Evolutionary conservation across 2,329 filamentous ascomycete genomes (phyloP), one percentile per base, ranked within the genome.

Genomic region (Aureobasidium sp.): DNA sequence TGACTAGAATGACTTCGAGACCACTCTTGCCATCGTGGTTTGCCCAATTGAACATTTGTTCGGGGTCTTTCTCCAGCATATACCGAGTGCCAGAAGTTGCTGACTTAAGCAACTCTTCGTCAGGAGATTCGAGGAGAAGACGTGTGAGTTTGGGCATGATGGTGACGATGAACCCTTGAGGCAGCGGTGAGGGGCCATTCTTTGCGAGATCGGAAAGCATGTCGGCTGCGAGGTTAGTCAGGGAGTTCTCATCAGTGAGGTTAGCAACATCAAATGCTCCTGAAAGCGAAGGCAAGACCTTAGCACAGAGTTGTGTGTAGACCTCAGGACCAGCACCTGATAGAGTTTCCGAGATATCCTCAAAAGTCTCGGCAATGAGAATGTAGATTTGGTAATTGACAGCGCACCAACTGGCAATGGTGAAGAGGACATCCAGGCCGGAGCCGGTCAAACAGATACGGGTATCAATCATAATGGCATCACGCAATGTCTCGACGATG

Each of bases 331-430:
- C 85, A 64, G 78, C 76, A 15, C 86, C 84, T 2, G 88, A 78
- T 63, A 96, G 83, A 1, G 79, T 81, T 55, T 82, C 79, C 6
- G 92, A 88, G 62, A 97, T 86, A 47, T 94, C 90, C 73, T 97
- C 93, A 70, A 99, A 96, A 0, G 90, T 87, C 74, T 99, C 94
- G 39, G 85, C 88, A 29, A 97, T 88, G 57, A 97, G 79, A 77
- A 92, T 87, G 0, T 88, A 91, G 50, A 97, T 84, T 73, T 97
- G 92, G 77, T 95, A 96, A 76, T 96, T 97, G 64, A 83, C 85
- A 0, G 93, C 90, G 32, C 91, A 91, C 70, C 92, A 86, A 72
- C 91, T 94, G 27, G 91, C 93, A 63, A 97, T 85, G 59, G 88
- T 84, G 76, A 99, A 97, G 9, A 99, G 83, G 15, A 92, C 79